Evolutionary conservation across 2,329 filamentous ascomycete genomes (phyloP), one percentile per base, ranked within the genome.

Genomic region (Phialophora macrospora): DNA sequence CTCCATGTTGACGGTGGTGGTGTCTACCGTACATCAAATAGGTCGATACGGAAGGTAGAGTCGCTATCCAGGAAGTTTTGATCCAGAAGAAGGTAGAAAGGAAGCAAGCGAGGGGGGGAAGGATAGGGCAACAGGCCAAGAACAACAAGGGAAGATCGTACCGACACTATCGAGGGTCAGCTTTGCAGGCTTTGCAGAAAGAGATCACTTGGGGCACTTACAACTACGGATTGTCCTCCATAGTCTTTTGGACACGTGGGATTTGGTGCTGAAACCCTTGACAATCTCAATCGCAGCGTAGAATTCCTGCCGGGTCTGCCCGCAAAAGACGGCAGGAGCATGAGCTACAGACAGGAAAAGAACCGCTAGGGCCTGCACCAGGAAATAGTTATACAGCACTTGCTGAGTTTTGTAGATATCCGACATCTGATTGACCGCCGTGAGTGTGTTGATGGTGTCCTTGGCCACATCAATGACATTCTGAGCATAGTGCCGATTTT

Each of bases 401-500:
- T 89, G 87, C 71, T 88, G 86, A 8, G 82, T 84, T 48, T 81
- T 82, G 75, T 89, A 90, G 28, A 90, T 85, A 71, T 88, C 85
- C 0, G 84, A 84, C 4, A 83, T 87, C 68, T 86, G 84, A 68
- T 88, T 88, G 63, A 88, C 80, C 59, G 83, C 82, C 1, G 85
- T 86, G 32, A 90, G 77, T 7, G 88, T 83, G 4, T 83, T 82
- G 59, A 89, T 84, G 0, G 86, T 88, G 71, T 90, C 87, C 73
- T 88, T 89, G 22, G 87, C 86, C 14, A 89, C 82, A 64, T 87
- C 85, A 24, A 88, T 84, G 3, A 87, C 86, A 0, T 85, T 90
- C 72, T 91, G 87, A 2, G 93, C 93, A 68, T 91, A 88, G 4
- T 81, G 79, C 58, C 88, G 84, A 74, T 96, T 90, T 64, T 89